Conservation (phyloP, 306 rosid genomes). For the Dalbergia cultrata region DNA sequence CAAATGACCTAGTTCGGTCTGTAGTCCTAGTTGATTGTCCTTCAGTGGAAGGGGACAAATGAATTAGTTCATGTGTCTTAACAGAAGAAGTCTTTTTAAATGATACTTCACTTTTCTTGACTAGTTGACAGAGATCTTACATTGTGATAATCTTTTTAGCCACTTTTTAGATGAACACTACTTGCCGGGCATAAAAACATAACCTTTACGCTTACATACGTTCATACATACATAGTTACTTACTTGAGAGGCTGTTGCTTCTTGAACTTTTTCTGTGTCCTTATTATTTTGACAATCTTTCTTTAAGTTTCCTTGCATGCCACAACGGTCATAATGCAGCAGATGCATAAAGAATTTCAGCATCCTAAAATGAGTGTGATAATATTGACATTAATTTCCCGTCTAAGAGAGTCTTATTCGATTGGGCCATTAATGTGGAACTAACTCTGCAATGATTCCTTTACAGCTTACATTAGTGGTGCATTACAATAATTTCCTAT, state of each 20-base stretch:
- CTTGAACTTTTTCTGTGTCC: no score
- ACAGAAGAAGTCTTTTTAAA: neutral
- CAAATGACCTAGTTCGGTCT: neutral
- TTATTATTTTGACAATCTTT: no score
- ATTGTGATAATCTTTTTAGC: conserved; percentile 6
- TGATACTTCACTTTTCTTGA: no score
- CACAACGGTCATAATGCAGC: no score
- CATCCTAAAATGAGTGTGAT: conserved; percentile 3
- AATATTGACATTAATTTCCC: neutral
- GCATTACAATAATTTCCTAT: conserved; percentile 12
- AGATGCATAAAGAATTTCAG: conserved; percentile 7
- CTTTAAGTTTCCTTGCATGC: no score
- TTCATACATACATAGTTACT: no score
- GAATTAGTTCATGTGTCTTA: neutral
- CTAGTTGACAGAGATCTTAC: neutral
- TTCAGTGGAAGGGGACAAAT: neutral
- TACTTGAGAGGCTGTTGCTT: no score
- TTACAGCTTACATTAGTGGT: neutral
- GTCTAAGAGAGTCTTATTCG: neutral
- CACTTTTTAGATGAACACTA: conserved; percentile 2
- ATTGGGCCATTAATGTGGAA: conserved; percentile 4
- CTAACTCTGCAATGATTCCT: neutral
- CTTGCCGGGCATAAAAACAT: neutral
- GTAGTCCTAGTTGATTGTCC: conserved; percentile 14
- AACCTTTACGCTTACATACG: no score